A percentile compares a stretch with the other conserved stretches of the same genome.
Conservation (phyloP, 768 basidiomycete species). For the Crassisporium funariophilum region DNA sequence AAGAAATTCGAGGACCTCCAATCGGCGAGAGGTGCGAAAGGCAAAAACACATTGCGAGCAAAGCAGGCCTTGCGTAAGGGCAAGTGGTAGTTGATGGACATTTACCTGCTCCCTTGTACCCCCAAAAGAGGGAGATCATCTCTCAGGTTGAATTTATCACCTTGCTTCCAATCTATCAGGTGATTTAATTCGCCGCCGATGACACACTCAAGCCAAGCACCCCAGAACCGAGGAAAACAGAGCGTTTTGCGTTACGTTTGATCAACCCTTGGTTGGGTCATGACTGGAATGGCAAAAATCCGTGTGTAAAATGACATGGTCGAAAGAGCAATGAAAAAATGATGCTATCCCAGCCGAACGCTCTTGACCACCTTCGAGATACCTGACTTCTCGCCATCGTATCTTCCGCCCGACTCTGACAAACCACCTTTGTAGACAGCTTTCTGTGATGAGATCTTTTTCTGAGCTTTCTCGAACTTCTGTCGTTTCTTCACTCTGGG, state of each 20-base stretch:
- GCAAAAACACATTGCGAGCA: conserved; percentile 67
- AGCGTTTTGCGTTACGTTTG: too few relatives aligned
- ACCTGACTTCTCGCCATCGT: conserved; percentile 92
- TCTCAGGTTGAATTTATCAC: too few relatives aligned
- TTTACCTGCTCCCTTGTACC: conserved; percentile 22
- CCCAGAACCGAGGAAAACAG: too few relatives aligned
- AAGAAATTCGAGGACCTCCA: conserved; percentile 86
- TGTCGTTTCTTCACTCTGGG: conserved; percentile 96
- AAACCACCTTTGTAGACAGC: conserved; percentile 92
- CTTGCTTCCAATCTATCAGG: too few relatives aligned
- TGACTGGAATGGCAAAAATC: background rate
- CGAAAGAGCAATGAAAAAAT: background rate
- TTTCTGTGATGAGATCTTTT: conserved; percentile 85
- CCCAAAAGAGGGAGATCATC: too few relatives aligned
- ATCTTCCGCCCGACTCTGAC: conserved; percentile 65
- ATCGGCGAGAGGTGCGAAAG: conserved; percentile 63
- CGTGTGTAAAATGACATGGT: background rate
- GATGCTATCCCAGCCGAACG: conserved; percentile 59
- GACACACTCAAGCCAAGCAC: too few relatives aligned
- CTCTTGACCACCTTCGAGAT: conserved; percentile 91
- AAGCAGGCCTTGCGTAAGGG: conserved; percentile 62
- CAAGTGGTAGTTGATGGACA: conserved; percentile 60
- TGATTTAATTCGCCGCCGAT: too few relatives aligned
- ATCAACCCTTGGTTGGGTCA: too few relatives aligned
- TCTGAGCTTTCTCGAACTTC: conserved; percentile 94